Evolutionary conservation across 164 flowering plant species (phyloP), one percentile per base, ranked within the genome.

Genomic region (Hamamelis virginiana): DNA sequence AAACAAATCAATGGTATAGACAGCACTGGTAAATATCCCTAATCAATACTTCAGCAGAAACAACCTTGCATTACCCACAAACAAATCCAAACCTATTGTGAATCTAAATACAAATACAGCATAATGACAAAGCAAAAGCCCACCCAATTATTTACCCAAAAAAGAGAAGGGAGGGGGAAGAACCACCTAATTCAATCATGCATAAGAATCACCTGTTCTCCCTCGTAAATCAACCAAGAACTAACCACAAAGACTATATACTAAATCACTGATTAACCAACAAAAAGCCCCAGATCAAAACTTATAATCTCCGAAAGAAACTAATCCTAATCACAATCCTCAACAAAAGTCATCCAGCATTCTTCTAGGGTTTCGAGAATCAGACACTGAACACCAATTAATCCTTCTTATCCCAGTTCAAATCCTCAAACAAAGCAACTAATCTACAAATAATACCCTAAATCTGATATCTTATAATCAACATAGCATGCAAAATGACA

Each of bases 331-430:
- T 21, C 33, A 57, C 67, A 43, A 41, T 41, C 62, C 47, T 15
- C 62, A 41, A 33, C 57, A 41, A 44, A n/a, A 27, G 67, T 21
- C 22, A 50, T 47, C 71, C 22, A 65, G 56, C 61, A 69, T 33
- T 59, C n/a, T 52, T 9, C 19, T 74, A 72, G 75, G 73, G 74
- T 67, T 73, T 66, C 59, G 47, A 33, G 16, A 68, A 75, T 13
- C 48, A 47, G 18, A n/a, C 44, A 27, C 27, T 15, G 4, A 55
- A 43, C 55, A 19, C 18, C 41, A 33, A 33, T 33, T 6, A 33
- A 33, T 33, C 41, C 41, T 2, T 33, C 41, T 33, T 33, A 6
- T n/a, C 41, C 2, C 41, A 33, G 41, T 33, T 33, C 41, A 33
- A 33, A 33, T 23, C 18, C 13, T 38, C 44, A 52, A 38, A 23